Percentiles rank a stretch among this genome's conserved stretches.
Conservation (phyloP, 139 green algal genomes). For the Haematococcus lacustris region DNA sequence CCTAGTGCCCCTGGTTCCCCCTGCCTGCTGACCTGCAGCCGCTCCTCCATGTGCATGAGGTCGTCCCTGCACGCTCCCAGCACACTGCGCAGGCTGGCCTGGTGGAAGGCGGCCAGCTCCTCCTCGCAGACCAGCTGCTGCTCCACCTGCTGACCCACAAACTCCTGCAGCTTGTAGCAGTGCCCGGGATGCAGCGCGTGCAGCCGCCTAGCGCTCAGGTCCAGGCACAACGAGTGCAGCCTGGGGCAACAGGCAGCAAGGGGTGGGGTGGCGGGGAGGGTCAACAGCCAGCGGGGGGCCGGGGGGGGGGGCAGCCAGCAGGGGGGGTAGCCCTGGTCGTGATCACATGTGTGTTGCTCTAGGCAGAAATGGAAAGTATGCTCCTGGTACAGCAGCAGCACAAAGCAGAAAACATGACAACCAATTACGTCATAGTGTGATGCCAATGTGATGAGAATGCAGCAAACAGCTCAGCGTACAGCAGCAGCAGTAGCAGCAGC, state of each 20-base stretch:
- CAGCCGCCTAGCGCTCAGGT: conserved; percentile 44
- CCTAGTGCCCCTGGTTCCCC: neutral
- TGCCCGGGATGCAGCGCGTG: conserved; percentile 38
- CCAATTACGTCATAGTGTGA: neutral
- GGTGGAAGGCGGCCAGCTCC: conserved; percentile 41
- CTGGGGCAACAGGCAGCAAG: neutral
- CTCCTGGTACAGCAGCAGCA: neutral
- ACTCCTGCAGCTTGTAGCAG: conserved; percentile 24
- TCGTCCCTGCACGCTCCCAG: conserved; percentile 47
- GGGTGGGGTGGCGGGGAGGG: neutral
- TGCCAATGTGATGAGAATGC: neutral
- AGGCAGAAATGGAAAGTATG: neutral
- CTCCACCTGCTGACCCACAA: conserved; percentile 38
- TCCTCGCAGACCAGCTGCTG: conserved; percentile 15
- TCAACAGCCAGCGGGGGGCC: neutral
- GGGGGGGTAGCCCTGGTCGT: neutral
- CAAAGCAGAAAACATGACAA: neutral
- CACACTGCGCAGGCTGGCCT: conserved; percentile 35
- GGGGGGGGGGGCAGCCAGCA: neutral
- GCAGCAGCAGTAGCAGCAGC: neutral
- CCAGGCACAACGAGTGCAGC: conserved; percentile 52
- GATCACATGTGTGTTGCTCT: neutral
- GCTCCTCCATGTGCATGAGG: conserved; percentile 51
- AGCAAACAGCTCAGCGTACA: neutral
- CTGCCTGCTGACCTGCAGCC: conserved; percentile 30